Evolutionary conservation across 495 filamentous ascomycete genomes (phyloP).

Genomic region (Neurospora africana): DNA sequence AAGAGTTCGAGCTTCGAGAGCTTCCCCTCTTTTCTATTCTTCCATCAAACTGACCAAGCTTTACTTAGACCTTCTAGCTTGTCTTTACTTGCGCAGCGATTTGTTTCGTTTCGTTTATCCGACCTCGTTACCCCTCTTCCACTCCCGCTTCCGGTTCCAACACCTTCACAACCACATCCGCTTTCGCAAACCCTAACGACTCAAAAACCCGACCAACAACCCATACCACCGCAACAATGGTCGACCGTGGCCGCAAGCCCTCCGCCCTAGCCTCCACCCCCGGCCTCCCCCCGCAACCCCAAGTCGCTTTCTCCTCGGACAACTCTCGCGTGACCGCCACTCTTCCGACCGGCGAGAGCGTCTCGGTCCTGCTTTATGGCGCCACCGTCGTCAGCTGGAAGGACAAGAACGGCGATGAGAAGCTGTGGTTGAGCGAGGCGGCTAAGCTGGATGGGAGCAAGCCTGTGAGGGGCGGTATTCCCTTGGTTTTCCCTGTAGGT

Average conservation of each 20-base stretch:
- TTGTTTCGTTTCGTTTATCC: background rate
- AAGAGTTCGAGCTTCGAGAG: background rate
- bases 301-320: constrained; percentile 55
- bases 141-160: background rate
- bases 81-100: background rate
- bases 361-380: constrained; percentile 78
- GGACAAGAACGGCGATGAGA: constrained; percentile 65
- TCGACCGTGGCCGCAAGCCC: constrained; percentile 78
- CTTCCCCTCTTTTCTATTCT: background rate
- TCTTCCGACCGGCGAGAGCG: constrained; percentile 74
- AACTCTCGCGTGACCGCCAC: constrained; percentile 57
- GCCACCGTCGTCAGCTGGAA: constrained; percentile 94
- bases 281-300: constrained; percentile 51
- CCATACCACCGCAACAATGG: constrained; percentile 38
- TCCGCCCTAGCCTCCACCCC: constrained; percentile 61
- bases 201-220: background rate
- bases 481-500: constrained; percentile 88
- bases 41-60: background rate
- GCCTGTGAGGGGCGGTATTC: constrained; percentile 68
- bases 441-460: constrained; percentile 52
- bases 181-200: background rate
- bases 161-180: background rate
- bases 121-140: background rate
- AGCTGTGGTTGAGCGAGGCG: constrained; percentile 75
- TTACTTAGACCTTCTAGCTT: background rate